A percentile compares a stretch with the other conserved stretches of the same genome.
Evolutionary conservation across 257 asterid species (phyloP).

Genomic region (Capsicum chinense): DNA sequence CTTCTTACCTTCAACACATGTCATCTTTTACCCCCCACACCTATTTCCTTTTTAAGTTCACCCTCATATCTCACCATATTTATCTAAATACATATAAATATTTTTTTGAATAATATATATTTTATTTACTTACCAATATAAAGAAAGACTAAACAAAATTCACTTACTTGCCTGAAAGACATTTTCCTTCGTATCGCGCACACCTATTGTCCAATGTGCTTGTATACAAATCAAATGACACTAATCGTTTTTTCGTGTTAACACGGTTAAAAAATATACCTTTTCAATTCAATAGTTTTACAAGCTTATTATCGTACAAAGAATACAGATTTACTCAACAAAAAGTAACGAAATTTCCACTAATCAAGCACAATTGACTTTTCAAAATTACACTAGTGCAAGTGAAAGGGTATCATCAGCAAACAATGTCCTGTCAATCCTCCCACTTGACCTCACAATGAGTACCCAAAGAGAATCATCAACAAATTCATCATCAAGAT

Average conservation of each 20-base stretch:
- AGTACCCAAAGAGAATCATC: neutral
- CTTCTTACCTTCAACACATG: too few species aligned
- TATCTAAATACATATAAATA: too few species aligned
- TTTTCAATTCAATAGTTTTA: neutral
- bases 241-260: neutral
- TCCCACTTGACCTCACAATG: neutral
- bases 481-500: slow-evolving; percentile 19
- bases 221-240: neutral
- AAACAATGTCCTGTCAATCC: neutral
- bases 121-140: too few species aligned
- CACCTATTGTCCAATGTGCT: neutral
- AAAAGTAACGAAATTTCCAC: neutral
- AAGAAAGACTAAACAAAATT: too few species aligned
- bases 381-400: neutral
- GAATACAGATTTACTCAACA: neutral
- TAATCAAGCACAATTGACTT: neutral
- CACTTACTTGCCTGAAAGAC: too few species aligned
- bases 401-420: slow-evolving; percentile 23
- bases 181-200: too few species aligned
- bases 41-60: too few species aligned
- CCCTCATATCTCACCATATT: too few species aligned
- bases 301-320: neutral
- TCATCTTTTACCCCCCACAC: too few species aligned
- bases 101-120: too few species aligned
- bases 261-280: neutral